Base-by-base conservation (phyloP, 805 yeast genomes). In the Ogataea thermomethanolica region DNA sequence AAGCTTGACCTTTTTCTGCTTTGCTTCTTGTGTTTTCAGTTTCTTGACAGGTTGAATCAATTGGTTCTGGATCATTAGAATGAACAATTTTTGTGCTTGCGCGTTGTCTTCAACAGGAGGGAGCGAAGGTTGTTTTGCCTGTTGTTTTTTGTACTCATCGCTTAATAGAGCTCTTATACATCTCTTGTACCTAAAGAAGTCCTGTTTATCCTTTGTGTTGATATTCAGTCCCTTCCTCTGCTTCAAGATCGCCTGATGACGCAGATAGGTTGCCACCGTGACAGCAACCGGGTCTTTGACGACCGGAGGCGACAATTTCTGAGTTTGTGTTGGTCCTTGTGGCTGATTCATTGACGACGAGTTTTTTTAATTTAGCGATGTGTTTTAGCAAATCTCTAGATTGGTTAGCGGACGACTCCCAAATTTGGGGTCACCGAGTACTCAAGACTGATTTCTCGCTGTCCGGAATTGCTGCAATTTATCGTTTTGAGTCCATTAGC, bases 111-210 rank as follows among this genome's bases (percentile, higher is more conserved):
- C 57, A 20, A 84, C 70, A 2, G 53, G 50, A 6, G 67, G 66
- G n/a, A 59, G 35, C 74, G 76, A 47, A 68, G 75, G 47, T 54
- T 60, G 51, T 29, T 57, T 59, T 0, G 45, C 42, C 33, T 50
- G 54, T 34, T 51, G 48, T 32, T 54, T 55, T 24, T 72, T 71
- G 63, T 88, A 93, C 32, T 82, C 90, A 1, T 76, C 82, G 39
- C 88, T 78, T 25, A 78, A 65, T 42, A 91, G 70, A 1, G 95
- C 95, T 50, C 98, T 71, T 10, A 78, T 66, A 30, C 87, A 83
- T 54, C 99, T 76, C 62, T 91, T 91, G 61, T 72, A 84, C 50
- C 95, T 73, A 74, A 91, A 93, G 62, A 93, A 89, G 44, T 87
- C 95, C 25, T 78, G 74, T 34, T 79, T 79, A 47, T 76, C 76